These are phyloP conservation scores for Schizophyllum commune DNA, from an alignment of 1,284 basidiomycete species.

Conservation along the genomic window DNA sequence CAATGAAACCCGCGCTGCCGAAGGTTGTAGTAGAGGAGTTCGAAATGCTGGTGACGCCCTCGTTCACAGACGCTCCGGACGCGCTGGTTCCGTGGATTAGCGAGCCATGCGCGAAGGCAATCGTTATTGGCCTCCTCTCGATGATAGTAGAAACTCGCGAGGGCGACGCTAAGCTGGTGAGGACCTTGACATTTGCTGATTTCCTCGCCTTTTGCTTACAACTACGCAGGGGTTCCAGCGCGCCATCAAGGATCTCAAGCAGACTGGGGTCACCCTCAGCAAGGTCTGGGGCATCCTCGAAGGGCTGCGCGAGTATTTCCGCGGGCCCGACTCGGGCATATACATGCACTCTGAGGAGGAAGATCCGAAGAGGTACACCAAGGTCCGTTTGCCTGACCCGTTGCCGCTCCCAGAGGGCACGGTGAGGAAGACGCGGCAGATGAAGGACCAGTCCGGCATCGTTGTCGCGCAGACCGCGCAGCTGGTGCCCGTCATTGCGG, in stretches of 20 bases:
- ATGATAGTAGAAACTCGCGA: constrained; percentile 38
- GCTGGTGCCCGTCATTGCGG: constrained; percentile 53
- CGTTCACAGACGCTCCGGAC: constrained; percentile 25
- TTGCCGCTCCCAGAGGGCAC: constrained; percentile 37
- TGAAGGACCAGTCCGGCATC: constrained; percentile 22
- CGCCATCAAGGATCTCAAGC: constrained; percentile 43
- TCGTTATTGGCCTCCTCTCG: constrained; percentile 51
- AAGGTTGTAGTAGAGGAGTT: constrained; percentile 55
- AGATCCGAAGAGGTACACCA: constrained; percentile 10
- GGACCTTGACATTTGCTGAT: not conserved
- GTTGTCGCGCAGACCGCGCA: constrained; percentile 46
- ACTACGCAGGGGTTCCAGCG: constrained; percentile 32
- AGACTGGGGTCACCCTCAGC: constrained; percentile 44
- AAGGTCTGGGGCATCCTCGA: constrained; percentile 54
- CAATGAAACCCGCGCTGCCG: constrained; percentile 40
- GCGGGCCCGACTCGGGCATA: constrained; percentile 12
- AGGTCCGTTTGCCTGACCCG: constrained; percentile 44
- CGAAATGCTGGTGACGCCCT: constrained; percentile 42
- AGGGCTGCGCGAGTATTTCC: constrained; percentile 33
- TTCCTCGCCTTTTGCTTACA: not conserved
- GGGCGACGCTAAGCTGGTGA: constrained; percentile 25
- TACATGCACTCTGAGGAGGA: constrained; percentile 9
- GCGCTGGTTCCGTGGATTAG: constrained; percentile 50
- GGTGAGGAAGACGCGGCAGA: constrained; percentile 29
- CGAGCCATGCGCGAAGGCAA: constrained; percentile 51